Evolutionary conservation across 2,329 filamentous ascomycete species (phyloP).

Genomic region (Hirsutella minnesotensis): DNA sequence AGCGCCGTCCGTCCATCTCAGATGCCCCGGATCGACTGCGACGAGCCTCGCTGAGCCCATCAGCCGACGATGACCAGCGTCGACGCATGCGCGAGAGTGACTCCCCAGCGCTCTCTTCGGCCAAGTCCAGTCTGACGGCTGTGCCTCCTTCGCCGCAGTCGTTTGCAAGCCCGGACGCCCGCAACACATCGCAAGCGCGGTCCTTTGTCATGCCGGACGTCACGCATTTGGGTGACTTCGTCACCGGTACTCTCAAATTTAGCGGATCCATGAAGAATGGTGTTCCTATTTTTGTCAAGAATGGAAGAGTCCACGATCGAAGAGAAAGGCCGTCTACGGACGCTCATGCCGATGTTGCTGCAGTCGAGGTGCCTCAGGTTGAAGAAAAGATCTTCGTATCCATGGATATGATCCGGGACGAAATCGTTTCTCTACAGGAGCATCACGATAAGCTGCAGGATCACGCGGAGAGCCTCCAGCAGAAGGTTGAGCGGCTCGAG

Average conservation of each 20-base stretch:
- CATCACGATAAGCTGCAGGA: conserved; percentile 44
- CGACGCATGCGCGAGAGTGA: conserved; percentile 11
- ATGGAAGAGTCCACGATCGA: conserved; percentile 37
- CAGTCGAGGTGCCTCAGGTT: conserved; percentile 36
- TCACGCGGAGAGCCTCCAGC: conserved; percentile 40
- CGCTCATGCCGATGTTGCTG: conserved; percentile 37
- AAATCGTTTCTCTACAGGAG: conserved; percentile 42
- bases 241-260: conserved; percentile 41
- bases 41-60: conserved; percentile 22
- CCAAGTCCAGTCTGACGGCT: conserved; percentile 28
- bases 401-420: conserved; percentile 49
- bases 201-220: conserved; percentile 45
- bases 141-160: conserved; percentile 25
- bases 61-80: conserved; percentile 9
- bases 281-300: conserved; percentile 43
- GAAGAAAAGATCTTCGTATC: conserved; percentile 48
- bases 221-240: conserved; percentile 43
- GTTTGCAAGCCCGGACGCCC: conserved; percentile 16
- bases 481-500: conserved; percentile 38
- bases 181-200: conserved; percentile 30
- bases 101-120: conserved; percentile 25
- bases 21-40: conserved; percentile 23
- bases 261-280: conserved; percentile 38
- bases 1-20: conserved; percentile 18
- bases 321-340: conserved; percentile 18